Base-by-base conservation (phyloP, 306 rosid genomes). In the Cajanus cajan region DNA sequence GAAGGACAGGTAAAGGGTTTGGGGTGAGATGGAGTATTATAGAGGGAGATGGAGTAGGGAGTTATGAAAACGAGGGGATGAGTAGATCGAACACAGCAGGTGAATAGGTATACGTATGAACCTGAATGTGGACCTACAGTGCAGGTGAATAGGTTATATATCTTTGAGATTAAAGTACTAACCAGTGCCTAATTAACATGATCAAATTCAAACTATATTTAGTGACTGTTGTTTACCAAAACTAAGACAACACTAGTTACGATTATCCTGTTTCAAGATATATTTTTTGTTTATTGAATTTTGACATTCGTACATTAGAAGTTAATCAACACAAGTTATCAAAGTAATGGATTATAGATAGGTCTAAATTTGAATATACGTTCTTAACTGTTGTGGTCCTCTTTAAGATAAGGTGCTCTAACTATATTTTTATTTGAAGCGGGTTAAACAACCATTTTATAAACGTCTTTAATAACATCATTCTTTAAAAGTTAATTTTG, bases 71-170 rank as follows among this genome's bases (percentile, higher is more conserved):
- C 55, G 51, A 40, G 68, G 47, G 64, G 55, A 21, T 16, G 14
- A 47, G 66, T 58, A 58, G 66, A n/a, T 58, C 12, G 11, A 48
- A 50, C 15, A 19, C 62, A 48, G 5, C 76, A 70, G 62, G 16
- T 48, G 63, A 74, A 61, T 33, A 45, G 45, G 50, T 25, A 25
- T 54, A 41, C 68, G 48, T 55, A 57, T 41, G 48, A 77, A 70
- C 78, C 82, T 59, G 40, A 57, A 69, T 31, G 31, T 25, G 84
- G 33, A 28, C 73, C 78, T 63, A 58, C 71, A 41, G 52, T 47
- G 8, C 47, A 55, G 8, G 7, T 21, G 5, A 4, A 21, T 8
- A 34, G 69, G 6, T 33, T 54, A 21, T 10, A 48, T 48, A 48
- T 48, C 19, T n/a, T 48, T 15, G 21, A n/a, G 1, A 7, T 3